A percentile compares a stretch with the other conserved stretches of the same genome.
Evolutionary conservation across 2,329 filamentous ascomycete genomes (phyloP).

Genomic region (Exophiala oligosperma): DNA sequence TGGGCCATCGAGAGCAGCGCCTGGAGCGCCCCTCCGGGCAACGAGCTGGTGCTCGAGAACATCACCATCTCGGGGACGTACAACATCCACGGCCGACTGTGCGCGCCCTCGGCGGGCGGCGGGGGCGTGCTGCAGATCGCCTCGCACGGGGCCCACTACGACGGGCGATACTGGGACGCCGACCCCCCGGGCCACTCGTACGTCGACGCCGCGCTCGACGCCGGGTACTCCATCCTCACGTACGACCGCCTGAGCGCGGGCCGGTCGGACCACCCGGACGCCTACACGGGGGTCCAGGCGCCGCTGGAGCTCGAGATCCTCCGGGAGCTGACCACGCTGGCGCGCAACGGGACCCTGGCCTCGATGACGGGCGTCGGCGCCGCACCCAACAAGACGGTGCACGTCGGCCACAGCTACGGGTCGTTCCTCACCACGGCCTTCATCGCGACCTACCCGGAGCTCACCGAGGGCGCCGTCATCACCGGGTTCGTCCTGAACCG

Average conservation of each 20-base stretch:
- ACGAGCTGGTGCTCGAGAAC: slow-evolving; percentile 18
- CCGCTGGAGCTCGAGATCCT: slow-evolving; percentile 42
- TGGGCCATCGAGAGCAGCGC: slow-evolving; percentile 23
- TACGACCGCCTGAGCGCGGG: slow-evolving; percentile 42
- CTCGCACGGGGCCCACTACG: slow-evolving; percentile 23
- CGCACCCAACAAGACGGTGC: slow-evolving; percentile 36
- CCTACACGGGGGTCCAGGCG: slow-evolving; percentile 42
- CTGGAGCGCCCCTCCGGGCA: slow-evolving; percentile 15
- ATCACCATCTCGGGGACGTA: slow-evolving; percentile 25
- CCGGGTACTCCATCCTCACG: slow-evolving; percentile 42
- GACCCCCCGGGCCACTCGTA: slow-evolving; percentile 39
- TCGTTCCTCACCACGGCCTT: slow-evolving; percentile 36
- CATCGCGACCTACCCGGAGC: slow-evolving; percentile 34
- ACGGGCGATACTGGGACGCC: slow-evolving; percentile 33
- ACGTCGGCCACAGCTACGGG: slow-evolving; percentile 40
- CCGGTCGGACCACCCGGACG: slow-evolving; percentile 38
- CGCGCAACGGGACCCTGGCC: slow-evolving; percentile 36
- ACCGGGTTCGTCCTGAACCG: slow-evolving; percentile 39
- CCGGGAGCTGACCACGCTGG: slow-evolving; percentile 37
- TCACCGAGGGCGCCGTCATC: slow-evolving; percentile 40
- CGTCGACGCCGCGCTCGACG: slow-evolving; percentile 36
- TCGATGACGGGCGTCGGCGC: slow-evolving; percentile 3
- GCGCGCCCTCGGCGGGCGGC: slow-evolving; percentile 13
- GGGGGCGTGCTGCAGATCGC: slow-evolving; percentile 25
- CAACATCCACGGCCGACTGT: slow-evolving; percentile 26